These are phyloP conservation scores for Pichia sp. DNA, from an alignment of 1,139 yeast genomes.

Conservation along the genomic window DNA sequence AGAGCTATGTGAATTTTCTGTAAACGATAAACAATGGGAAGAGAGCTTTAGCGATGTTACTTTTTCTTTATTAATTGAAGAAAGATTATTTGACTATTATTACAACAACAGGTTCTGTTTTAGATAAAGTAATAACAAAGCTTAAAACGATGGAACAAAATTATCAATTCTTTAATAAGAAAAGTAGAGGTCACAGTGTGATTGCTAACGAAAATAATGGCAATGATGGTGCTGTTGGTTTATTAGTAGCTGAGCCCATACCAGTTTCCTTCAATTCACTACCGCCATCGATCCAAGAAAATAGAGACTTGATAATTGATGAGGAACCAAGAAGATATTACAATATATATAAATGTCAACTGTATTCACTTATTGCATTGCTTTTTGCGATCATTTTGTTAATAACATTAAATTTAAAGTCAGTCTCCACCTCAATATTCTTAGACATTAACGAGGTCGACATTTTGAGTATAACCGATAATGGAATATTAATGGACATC, in stretches of 20 bases:
- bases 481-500: background rate
- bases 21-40: no score
- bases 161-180: background rate
- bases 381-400: background rate
- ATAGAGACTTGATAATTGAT: constrained; percentile 2
- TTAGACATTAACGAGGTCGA: background rate
- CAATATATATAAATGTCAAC: background rate
- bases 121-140: no score
- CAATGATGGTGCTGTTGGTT: constrained; percentile 1
- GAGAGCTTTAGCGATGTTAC: background rate
- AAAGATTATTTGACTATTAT: no score
- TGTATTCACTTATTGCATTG: background rate
- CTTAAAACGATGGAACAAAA: background rate
- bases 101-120: no score
- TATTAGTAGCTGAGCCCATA: constrained; percentile 5
- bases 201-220: background rate
- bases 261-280: constrained; percentile 2
- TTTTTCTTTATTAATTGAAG: background rate
- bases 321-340: constrained; percentile 5
- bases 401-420: background rate
- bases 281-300: constrained; percentile 1
- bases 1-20: background rate
- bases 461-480: background rate
- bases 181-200: background rate
- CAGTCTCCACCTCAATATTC: background rate